These are phyloP conservation scores for Rhododendron griersonianum DNA, from an alignment of 148 eudicot genomes.

Conservation along the genomic window DNA sequence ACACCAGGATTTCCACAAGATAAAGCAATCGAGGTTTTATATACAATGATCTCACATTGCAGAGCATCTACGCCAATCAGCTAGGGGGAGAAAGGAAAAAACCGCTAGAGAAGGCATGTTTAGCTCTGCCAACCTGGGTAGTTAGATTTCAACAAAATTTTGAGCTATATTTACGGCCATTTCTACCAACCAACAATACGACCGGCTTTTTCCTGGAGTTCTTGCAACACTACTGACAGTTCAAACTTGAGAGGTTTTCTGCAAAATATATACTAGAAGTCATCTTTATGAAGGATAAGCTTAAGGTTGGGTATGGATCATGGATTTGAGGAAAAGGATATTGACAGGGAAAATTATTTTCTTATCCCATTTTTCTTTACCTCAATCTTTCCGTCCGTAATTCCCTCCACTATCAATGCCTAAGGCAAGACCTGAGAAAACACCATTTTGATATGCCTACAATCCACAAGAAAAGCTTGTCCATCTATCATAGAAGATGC, in stretches of 20 bases:
- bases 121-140: slow-evolving; percentile 28
- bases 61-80: not conserved
- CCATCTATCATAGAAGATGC: not conserved
- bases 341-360: not conserved
- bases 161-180: not conserved
- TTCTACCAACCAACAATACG: not conserved
- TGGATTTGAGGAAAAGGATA: not conserved
- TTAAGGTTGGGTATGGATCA: not conserved
- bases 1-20: not conserved
- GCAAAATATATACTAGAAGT: not conserved
- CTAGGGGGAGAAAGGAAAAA: not conserved
- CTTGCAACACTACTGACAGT: not conserved
- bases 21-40: not conserved
- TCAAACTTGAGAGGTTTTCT: not conserved
- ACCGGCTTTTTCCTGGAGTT: not conserved
- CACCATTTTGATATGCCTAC: not conserved
- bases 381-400: not conserved
- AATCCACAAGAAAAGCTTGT: not conserved
- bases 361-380: not conserved
- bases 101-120: slow-evolving; percentile 24
- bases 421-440: not conserved
- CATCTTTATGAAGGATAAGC: not conserved
- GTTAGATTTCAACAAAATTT: not conserved
- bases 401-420: not conserved
- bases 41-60: not conserved